Conservation (phyloP, 2,329 filamentous ascomycete species). For the Didymella pinodella region DNA sequence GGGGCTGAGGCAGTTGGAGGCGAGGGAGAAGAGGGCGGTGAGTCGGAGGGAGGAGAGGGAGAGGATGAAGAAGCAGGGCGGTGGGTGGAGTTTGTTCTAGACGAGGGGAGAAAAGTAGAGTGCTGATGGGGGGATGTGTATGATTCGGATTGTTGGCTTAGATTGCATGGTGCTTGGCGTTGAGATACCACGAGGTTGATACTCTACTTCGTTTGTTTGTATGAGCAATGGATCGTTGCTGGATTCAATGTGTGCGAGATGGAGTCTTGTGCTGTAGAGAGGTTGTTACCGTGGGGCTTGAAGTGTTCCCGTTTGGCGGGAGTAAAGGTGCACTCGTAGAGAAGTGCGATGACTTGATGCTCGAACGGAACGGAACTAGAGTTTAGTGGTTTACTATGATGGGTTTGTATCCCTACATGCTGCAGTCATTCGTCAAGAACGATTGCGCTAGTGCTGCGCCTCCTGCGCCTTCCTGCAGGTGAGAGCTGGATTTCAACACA, state of each 20-base stretch:
- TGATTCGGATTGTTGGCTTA: slow-evolving; percentile 21
- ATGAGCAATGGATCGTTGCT: background rate
- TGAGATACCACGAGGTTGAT: slow-evolving; percentile 19
- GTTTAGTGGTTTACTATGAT: too few relatives aligned
- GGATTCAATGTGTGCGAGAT: background rate
- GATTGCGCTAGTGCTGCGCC: background rate
- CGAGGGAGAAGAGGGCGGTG: slow-evolving; percentile 67
- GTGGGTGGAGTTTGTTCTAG: slow-evolving; percentile 46
- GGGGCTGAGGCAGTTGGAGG: slow-evolving; percentile 82
- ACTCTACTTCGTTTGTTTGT: background rate
- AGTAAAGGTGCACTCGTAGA: too few relatives aligned
- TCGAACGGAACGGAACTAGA: too few relatives aligned
- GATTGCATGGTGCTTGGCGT: slow-evolving; percentile 34
- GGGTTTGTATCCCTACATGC: too few relatives aligned
- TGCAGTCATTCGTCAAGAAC: too few relatives aligned
- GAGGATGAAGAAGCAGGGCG: slow-evolving; percentile 33
- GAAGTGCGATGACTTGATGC: too few relatives aligned
- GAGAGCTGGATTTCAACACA: background rate
- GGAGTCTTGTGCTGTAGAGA: background rate
- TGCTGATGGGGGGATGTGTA: background rate
- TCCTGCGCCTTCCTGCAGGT: background rate
- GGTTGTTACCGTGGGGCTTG: background rate
- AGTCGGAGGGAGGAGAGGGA: slow-evolving; percentile 32
- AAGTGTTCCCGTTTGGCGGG: too few relatives aligned
- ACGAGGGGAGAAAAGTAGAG: background rate